Evolutionary conservation across 345 rosid species (phyloP), one percentile per base, ranked within the genome.

Genomic region (Hevea brasiliensis): DNA sequence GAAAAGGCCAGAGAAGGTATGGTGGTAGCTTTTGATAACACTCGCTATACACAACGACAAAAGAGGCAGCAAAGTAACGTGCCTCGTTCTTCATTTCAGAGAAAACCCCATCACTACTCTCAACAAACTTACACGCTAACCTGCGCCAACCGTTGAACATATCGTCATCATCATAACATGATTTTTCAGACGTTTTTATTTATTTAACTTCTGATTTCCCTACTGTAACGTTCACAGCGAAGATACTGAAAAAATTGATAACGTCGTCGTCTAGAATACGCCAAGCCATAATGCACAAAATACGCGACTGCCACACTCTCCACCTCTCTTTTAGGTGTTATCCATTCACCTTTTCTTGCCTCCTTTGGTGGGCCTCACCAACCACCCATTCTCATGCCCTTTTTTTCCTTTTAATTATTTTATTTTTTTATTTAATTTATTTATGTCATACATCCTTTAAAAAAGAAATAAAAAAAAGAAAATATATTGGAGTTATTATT

Each of bases 221-320:
- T 32, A 32, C 2, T 32, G 37, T 32, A 32, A 32, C 37, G 37
- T 32, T 32, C 37, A 32, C 37, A 32, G 3, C 37, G 4, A 32
- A 32, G 4, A 32, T 32, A 32, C 37, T 32, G 37, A 32, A 10
- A 29, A 32, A 65, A 61, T 17, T 42, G 44, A 64, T 29, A 59
- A 80, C 77, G 54, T 21, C 77, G 75, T 55, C 80, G 65, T 80
- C 61, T 76, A 7, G 71, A 68, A 74, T 77, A 75, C 84, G 61
- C 71, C 60, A 77, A 61, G 14, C 24, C 18, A 29, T 48, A 51
- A 59, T 24, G 72, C 80, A 10, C 71, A 64, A 64, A 26, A 68
- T 63, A 69, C 72, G 77, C 62, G 67, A 56, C 21, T 26, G 50
- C 35, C 54, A 59, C 27, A 44, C n/a, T n/a, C n/a, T n/a, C 37